Base-by-base conservation (phyloP, 352 stramenopile genomes). In the Thraustotheca clavata region DNA sequence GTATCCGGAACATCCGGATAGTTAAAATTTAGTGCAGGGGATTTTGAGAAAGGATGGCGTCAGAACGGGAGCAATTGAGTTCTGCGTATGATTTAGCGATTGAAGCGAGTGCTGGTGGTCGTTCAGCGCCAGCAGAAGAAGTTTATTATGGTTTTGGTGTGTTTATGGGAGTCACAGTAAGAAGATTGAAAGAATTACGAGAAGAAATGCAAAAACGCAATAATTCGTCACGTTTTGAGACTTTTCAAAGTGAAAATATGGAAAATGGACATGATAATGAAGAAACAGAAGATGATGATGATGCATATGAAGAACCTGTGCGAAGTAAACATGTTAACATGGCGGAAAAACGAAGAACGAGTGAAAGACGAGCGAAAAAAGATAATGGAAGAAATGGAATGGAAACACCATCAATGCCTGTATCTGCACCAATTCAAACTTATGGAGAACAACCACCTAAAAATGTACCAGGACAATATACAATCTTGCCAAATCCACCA, bases 71-170 rank as follows among this genome's bases (percentile, higher is more conserved):
- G 39, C 36, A 65, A 32, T 46, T 65, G n/a, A 65, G 35, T 35
- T 55, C 57, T 16, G 57, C 57, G 38, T 65, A 65, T 22, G 57
- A 65, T 35, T 47, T 65, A 33, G 57, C 57, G 5, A 49, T 65
- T 46, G 57, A 65, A 26, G 57, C 35, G 16, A 43, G 57, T 9
- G 39, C 26, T 9, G n/a, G 9, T 26, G 38, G n/a, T 7, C 26
- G 35, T 32, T 11, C 31, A 12, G n/a, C 36, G 11, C 57, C 57
- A n/a, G 41, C 57, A 16, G 79, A 91, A 62, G 89, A 94, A 71
- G 74, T 94, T 0, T 94, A 94, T 79, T 94, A 94, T 72, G 84
- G 84, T 52, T 94, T 94, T 43, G 84, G 84, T 52, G 84, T 94
- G 34, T 94, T 94, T 70, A 94, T 94, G 80, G 84, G 84, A 0